Base-by-base conservation (phyloP, 1,139 yeast species). In the Yamadazyma dushanensis region DNA sequence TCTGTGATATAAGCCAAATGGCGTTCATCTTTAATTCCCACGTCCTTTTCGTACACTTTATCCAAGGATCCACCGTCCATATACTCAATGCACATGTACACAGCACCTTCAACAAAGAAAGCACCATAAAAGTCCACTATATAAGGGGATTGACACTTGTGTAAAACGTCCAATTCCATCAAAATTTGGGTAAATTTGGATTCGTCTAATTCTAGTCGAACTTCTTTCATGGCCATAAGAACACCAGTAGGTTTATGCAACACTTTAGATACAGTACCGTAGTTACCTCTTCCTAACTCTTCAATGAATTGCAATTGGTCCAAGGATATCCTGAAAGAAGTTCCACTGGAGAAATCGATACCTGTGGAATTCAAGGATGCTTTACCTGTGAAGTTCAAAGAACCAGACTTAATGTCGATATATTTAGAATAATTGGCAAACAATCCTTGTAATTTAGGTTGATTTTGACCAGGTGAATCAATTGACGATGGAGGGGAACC, bases 61-160 rank as follows among this genome's bases (percentile, higher is more conserved):
- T 92, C 97, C 40, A 94, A 66, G 0, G 96, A 88, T 0, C 97
- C 97, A 34, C 97, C 97, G 60, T 90, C 96, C 99, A 92, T 92
- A 60, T 82, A 87, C 63, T 92, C 99, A 77, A 92, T 92, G 63
- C 98, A 92, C 86, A 94, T 89, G 64, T 90, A 92, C 28, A 92
- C 98, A 0, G 97, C 96, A 31, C 97, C 97, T 62, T 92, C 98
- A 27, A 87, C 90, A 55, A 92, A 92, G 53, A 92, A 92, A 0
- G 97, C 98, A 26, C 98, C 97, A 56, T 86, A 92, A 51, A 92
- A 92, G 54, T 90, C 97, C 34, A 92, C 96, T 56, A 92, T 89
- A 57, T 78, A 88, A 2, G 95, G 95, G 7, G 95, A 83, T 45
- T 76, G 78, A 64, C 97, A 90, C 53, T 85, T 86, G 63, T 92